Evolutionary conservation across 1,139 yeast genomes (phyloP).

Genomic region (Geotrichum europaeum): DNA sequence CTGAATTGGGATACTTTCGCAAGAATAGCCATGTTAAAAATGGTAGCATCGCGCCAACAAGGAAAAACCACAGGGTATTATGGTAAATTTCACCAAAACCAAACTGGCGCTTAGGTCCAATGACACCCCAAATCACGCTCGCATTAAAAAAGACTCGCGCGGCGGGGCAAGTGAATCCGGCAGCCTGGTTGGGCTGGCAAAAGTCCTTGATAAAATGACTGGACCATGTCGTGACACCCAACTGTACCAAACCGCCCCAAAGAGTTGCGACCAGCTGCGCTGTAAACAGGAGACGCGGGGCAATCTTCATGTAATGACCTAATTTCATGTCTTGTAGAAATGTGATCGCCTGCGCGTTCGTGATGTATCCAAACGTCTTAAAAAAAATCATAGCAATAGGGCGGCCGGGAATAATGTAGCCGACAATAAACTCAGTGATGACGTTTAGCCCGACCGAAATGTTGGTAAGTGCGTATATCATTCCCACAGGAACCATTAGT

Average conservation of each 20-base stretch:
- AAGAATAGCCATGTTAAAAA: slow-evolving; percentile 44
- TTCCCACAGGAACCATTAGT: slow-evolving; percentile 52
- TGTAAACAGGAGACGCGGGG: slow-evolving; percentile 55
- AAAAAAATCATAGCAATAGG: slow-evolving; percentile 57
- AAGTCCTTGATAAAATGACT: slow-evolving; percentile 41
- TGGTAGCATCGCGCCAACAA: slow-evolving; percentile 44
- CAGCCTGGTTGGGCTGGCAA: slow-evolving; percentile 43
- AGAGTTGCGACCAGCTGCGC: slow-evolving; percentile 43
- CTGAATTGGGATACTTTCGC: slow-evolving; percentile 45
- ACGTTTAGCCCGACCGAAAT: slow-evolving; percentile 52
- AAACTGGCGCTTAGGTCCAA: slow-evolving; percentile 52
- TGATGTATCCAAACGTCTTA: slow-evolving; percentile 56
- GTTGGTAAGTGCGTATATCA: slow-evolving; percentile 52
- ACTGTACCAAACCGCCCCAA: slow-evolving; percentile 35
- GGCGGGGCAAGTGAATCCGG: slow-evolving; percentile 46
- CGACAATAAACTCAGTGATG: slow-evolving; percentile 55
- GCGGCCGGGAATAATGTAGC: slow-evolving; percentile 58
- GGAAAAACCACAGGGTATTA: slow-evolving; percentile 41
- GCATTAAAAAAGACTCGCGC: slow-evolving; percentile 49
- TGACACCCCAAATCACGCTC: slow-evolving; percentile 60
- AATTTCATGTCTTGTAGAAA: slow-evolving; percentile 54
- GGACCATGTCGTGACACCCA: slow-evolving; percentile 45
- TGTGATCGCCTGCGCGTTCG: slow-evolving; percentile 52
- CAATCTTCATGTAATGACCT: slow-evolving; percentile 57
- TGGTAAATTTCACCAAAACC: slow-evolving; percentile 36